Conservation (phyloP, 2,329 filamentous ascomycete genomes). For the Metarhizium brunneum region DNA sequence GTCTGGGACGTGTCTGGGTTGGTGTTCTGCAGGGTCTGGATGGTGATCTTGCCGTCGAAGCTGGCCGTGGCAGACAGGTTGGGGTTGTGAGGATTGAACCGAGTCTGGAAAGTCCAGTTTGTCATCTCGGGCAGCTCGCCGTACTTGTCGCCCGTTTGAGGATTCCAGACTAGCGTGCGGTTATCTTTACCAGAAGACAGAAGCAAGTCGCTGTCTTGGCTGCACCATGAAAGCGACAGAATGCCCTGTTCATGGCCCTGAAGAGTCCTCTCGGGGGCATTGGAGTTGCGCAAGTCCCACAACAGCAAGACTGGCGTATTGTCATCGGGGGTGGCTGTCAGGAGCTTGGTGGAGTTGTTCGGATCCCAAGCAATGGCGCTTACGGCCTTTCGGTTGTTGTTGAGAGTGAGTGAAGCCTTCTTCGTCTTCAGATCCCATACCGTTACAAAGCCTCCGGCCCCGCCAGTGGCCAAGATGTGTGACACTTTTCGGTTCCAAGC, state of each 20-base stretch:
- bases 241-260: conserved; percentile 92
- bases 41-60: conserved; percentile 90
- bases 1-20: conserved; percentile 65
- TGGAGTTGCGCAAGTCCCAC: conserved; percentile 94
- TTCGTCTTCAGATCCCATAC: conserved; percentile 98
- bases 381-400: conserved; percentile 89
- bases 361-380: conserved; percentile 97
- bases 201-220: conserved; percentile 78
- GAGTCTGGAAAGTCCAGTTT: conserved; percentile 98
- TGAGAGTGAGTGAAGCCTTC: conserved; percentile 92
- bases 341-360: conserved; percentile 84
- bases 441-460: conserved; percentile 87
- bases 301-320: conserved; percentile 79
- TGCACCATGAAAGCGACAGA: conserved; percentile 89
- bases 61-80: conserved; percentile 89
- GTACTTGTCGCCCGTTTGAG: conserved; percentile 75
- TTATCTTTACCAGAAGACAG: conserved; percentile 97
- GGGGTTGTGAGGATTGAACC: conserved; percentile 89
- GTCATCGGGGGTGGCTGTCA: conserved; percentile 87
- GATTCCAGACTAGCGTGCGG: conserved; percentile 91
- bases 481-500: conserved; percentile 98
- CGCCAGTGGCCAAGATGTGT: conserved; percentile 91
- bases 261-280: conserved; percentile 81
- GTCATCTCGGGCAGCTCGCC: conserved; percentile 95
- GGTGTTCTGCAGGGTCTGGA: conserved; percentile 92